Evolutionary conservation across 2,329 filamentous ascomycete species (phyloP).

Genomic region (Dactylonectria macrodidyma): DNA sequence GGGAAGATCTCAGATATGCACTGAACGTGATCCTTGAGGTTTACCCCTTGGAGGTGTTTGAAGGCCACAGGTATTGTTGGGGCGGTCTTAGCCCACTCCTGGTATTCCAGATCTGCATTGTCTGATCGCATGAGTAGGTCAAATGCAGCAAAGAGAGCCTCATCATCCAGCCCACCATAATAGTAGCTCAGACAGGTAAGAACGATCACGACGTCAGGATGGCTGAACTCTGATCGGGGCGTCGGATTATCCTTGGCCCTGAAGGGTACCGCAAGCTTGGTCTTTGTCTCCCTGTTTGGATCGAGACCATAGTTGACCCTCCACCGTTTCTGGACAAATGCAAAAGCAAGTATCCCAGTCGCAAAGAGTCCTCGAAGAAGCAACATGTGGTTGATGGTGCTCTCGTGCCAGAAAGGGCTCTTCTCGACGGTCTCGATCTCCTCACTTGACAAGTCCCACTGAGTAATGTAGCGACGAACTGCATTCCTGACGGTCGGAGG

Average conservation of each 20-base stretch:
- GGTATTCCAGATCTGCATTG: conserved; percentile 66
- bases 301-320: conserved; percentile 76
- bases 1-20: conserved; percentile 68
- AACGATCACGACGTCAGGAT: conserved; percentile 71
- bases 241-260: conserved; percentile 72
- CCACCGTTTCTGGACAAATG: conserved; percentile 72
- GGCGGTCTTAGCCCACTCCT: conserved; percentile 60
- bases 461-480: conserved; percentile 63
- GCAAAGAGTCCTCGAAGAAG: conserved; percentile 71
- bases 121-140: conserved; percentile 64
- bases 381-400: conserved; percentile 55
- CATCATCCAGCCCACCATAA: conserved; percentile 66
- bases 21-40: conserved; percentile 68
- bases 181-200: conserved; percentile 72
- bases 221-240: conserved; percentile 72
- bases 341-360: conserved; percentile 67
- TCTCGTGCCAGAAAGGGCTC: conserved; percentile 55
- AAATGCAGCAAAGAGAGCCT: conserved; percentile 65
- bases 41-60: conserved; percentile 65
- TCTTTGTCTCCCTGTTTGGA: conserved; percentile 54
- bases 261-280: conserved; percentile 70
- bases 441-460: conserved; percentile 41
- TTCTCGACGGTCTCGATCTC: conserved; percentile 56
- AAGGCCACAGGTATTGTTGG: conserved; percentile 55
- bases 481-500: conserved; percentile 47